Percentiles rank a stretch among this genome's conserved stretches.
These are phyloP conservation scores for Allomyces javanicus DNA, from an alignment of 192 early-diverging fungal species.

Conservation along the genomic window DNA sequence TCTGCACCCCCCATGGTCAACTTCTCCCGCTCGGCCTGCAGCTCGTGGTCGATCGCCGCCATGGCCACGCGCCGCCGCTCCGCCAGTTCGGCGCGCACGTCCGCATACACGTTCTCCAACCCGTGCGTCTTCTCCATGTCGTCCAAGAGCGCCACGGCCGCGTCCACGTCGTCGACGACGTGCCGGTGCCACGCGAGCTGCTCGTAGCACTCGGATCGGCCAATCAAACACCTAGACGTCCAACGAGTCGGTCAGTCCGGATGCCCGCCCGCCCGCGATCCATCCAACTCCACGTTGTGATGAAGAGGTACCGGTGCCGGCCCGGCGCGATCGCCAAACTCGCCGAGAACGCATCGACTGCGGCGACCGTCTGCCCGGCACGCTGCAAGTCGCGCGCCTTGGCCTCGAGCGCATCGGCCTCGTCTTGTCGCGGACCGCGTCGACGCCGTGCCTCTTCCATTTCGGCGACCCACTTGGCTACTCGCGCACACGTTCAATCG, in stretches of 20 bases:
- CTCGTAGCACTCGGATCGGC: not conserved
- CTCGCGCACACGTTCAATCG: too few species aligned
- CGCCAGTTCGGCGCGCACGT: too few species aligned
- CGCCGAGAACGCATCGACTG: not conserved
- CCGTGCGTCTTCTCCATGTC: not conserved
- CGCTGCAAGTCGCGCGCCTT: not conserved
- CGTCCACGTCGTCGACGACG: not conserved
- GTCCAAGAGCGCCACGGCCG: not conserved
- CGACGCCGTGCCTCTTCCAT: not conserved
- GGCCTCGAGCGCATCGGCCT: not conserved
- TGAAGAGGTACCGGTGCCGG: not conserved
- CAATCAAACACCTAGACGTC: not conserved
- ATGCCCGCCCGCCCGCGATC: not conserved
- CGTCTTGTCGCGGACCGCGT: not conserved
- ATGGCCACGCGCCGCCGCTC: too few species aligned
- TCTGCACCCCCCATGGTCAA: too few species aligned
- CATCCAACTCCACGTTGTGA: not conserved
- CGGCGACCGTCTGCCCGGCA: not conserved
- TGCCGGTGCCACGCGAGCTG: not conserved
- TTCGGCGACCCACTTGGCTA: not conserved
- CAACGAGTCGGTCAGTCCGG: not conserved
- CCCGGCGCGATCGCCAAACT: not conserved
- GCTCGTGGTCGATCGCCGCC: too few species aligned
- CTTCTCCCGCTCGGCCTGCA: too few species aligned
- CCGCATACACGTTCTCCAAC: not conserved